phyloP scores from a whole-genome alignment of 2,329 filamentous ascomycete species.

The Beauveria scarabaeidicola region DNA sequence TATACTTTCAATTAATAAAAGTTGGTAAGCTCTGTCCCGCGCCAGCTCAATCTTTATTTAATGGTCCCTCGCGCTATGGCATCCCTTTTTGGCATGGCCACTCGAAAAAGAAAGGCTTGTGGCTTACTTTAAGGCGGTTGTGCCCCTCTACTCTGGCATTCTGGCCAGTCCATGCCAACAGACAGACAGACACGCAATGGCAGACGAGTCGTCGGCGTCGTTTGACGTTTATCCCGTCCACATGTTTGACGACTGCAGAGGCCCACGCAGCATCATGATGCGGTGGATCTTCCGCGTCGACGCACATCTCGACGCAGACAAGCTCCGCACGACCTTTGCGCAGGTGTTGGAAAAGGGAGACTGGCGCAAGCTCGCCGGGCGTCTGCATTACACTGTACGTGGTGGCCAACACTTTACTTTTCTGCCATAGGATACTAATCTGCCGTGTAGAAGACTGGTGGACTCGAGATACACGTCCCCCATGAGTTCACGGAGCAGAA shows the following conservation, averaged over 20 bases:
- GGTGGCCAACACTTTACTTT: not conserved
- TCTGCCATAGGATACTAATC: not conserved
- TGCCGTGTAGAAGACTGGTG: not conserved
- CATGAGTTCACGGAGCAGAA: not conserved
- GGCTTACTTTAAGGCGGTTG: too few relatives aligned
- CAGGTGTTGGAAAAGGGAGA: constrained; percentile 32
- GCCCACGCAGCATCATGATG: constrained; percentile 20
- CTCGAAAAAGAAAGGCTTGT: too few relatives aligned
- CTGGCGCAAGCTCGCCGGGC: constrained; percentile 39
- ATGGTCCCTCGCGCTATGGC: not conserved
- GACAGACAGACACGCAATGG: not conserved
- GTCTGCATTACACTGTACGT: constrained; percentile 20
- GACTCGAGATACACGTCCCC: constrained; percentile 3
- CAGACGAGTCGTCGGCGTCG: not conserved
- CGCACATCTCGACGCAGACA: constrained; percentile 35
- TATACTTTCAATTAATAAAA: too few relatives aligned
- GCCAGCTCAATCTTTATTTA: not conserved
- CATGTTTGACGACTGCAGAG: constrained; percentile 23
- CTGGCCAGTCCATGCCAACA: too few relatives aligned
- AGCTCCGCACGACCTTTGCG: constrained; percentile 27
- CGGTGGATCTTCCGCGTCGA: constrained; percentile 33
- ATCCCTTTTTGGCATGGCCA: too few relatives aligned
- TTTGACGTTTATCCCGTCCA: constrained; percentile 23
- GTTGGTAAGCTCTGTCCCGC: not conserved
- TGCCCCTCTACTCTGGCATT: too few relatives aligned